Base-by-base conservation (phyloP, 768 basidiomycete genomes). In the Candolleomyces eurysporus region DNA sequence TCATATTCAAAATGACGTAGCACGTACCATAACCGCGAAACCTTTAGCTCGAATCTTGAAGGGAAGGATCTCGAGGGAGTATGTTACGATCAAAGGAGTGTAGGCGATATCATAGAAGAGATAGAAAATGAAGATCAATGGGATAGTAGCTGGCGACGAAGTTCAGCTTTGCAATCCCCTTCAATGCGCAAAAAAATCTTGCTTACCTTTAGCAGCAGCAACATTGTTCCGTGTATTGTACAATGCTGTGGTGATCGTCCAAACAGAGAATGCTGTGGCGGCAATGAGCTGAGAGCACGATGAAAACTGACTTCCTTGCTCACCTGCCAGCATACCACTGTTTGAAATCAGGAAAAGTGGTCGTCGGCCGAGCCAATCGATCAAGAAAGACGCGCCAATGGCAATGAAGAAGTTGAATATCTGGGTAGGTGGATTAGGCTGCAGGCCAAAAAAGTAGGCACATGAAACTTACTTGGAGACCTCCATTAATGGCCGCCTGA, bases 11-110 rank as follows among this genome's bases (percentile, higher is more conserved):
- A 53, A 30, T 43, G 19, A 30, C 7, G 13, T 52, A 11, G 17
- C 14, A 69, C 78, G 16, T 61, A 86, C 87, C 87, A 92, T 90
- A 40, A 90, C 69, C 7, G 90, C 86, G 63, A 91, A 88, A 0
- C 91, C 91, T 67, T 87, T 91, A 10, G 92, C 92, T 56, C 93
- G 86, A 61, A 94, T 86, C 61, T 78, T 80, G 73, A 85, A 92
- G 0, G 92, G 92, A 4, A 94, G 72, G 64, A 95, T 93, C 71
- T 95, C 94, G 60, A 94, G 76, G 6, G 83, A 81, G 65, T 85
- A 82, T 5, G 79, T 76, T 17, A 82, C 75, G 26, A 90, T 76
- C 73, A 94, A 82, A 5, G 92, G 91, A 1, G 87, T 88, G 70
- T 92, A 92, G 30, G 89, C 89, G 60, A 92, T 78, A 66, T 91